A percentile compares a stretch with the other conserved stretches of the same genome.
These are phyloP conservation scores for Kingdonia uniflora DNA, from an alignment of 164 flowering plant genomes.

Conservation along the genomic window DNA sequence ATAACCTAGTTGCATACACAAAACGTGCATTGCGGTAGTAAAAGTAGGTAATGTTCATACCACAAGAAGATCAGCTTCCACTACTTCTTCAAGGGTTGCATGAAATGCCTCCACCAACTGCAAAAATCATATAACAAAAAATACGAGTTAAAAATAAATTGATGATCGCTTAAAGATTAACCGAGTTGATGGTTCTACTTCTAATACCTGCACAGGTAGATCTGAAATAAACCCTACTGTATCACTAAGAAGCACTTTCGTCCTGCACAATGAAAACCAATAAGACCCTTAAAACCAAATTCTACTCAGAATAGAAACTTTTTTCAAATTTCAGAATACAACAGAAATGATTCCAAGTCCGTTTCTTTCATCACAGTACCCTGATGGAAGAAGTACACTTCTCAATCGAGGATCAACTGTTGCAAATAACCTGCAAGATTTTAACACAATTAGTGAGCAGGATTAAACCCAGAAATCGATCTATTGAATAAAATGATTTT, in stretches of 20 bases:
- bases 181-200: neutral
- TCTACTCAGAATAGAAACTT: neutral
- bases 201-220: constrained; percentile 82
- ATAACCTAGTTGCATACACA: too few relatives aligned
- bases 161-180: neutral
- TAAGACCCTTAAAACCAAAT: too few relatives aligned
- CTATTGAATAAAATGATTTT: neutral
- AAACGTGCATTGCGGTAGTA: neutral
- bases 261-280: constrained; percentile 33
- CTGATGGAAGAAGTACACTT: constrained; percentile 85
- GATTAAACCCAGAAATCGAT: constrained; percentile 1
- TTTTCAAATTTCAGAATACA: neutral
- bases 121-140: constrained; percentile 13
- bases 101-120: constrained; percentile 95
- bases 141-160: constrained; percentile 1
- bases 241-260: constrained; percentile 83
- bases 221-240: constrained; percentile 98
- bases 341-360: neutral
- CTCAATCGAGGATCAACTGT: constrained; percentile 84
- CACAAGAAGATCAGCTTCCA: constrained; percentile 95
- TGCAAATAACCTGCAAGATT: constrained; percentile 75
- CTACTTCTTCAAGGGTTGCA: constrained; percentile 95
- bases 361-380: constrained; percentile 33
- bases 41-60: constrained; percentile 25
- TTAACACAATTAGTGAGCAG: constrained; percentile 1